Conservation (phyloP, 495 filamentous ascomycete genomes). For the Penicillium crystallinum region DNA sequence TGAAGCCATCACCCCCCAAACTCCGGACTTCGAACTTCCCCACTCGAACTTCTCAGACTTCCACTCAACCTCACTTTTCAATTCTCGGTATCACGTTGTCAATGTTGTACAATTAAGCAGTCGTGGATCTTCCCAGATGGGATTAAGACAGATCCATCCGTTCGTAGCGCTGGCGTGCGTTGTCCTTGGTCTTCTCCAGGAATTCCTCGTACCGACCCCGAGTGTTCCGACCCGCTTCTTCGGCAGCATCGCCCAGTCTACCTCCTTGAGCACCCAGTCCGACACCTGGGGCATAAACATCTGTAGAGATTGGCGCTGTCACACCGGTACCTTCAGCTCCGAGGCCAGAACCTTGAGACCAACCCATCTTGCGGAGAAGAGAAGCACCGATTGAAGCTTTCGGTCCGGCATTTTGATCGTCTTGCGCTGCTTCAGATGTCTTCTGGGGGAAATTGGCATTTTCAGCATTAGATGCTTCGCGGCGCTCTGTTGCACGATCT, state of each 20-base stretch:
- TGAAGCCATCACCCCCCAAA: too few relatives aligned
- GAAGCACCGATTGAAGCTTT: slow-evolving; percentile 72
- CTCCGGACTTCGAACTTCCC: too few relatives aligned
- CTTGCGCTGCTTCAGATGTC: slow-evolving; percentile 26
- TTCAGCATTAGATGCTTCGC: slow-evolving; percentile 66
- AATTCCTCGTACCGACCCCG: slow-evolving; percentile 67
- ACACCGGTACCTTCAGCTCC: slow-evolving; percentile 75
- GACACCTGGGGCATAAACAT: slow-evolving; percentile 76
- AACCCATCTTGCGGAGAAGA: slow-evolving; percentile 87
- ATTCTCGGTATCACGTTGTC: background rate
- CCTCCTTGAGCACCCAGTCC: slow-evolving; percentile 80
- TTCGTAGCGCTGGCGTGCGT: slow-evolving; percentile 74
- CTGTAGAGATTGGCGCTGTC: slow-evolving; percentile 69
- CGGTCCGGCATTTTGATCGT: slow-evolving; percentile 36
- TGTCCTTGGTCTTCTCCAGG: slow-evolving; percentile 70
- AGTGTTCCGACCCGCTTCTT: slow-evolving; percentile 73
- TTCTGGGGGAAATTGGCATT: slow-evolving; percentile 40
- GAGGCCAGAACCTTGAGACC: slow-evolving; percentile 72
- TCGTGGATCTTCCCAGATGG: background rate
- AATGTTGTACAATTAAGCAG: background rate
- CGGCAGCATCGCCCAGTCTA: slow-evolving; percentile 75
- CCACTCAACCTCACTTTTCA: background rate
- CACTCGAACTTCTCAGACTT: background rate
- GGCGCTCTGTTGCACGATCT: slow-evolving; percentile 77
- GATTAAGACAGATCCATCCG: slow-evolving; percentile 39